Evolutionary conservation across 1,139 yeast genomes (phyloP).

Genomic region (Diutina sp.): DNA sequence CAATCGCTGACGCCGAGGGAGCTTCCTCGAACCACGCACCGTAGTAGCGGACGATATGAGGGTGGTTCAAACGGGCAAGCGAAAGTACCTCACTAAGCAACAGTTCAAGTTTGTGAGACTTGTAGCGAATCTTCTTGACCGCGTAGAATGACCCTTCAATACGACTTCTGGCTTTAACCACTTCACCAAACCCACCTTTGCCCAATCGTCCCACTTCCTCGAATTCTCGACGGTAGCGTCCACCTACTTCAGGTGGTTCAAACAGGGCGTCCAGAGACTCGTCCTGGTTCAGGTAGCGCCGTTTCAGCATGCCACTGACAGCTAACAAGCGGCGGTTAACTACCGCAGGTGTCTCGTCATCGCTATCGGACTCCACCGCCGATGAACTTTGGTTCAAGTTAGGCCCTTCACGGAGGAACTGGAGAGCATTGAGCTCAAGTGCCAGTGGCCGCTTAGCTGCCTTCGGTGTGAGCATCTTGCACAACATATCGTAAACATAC

Average conservation of each 20-base stretch:
- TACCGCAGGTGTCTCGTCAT: neutral
- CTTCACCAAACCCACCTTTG: slow-evolving; percentile 95
- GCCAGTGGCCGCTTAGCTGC: slow-evolving; percentile 71
- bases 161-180: slow-evolving; percentile 84
- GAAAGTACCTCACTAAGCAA: slow-evolving; percentile 85
- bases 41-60: slow-evolving; percentile 88
- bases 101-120: slow-evolving; percentile 65
- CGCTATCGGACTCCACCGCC: neutral
- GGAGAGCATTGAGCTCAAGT: slow-evolving; percentile 70
- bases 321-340: neutral
- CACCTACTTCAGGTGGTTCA: neutral
- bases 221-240: slow-evolving; percentile 49
- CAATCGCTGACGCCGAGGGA: slow-evolving; percentile 10
- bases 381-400: neutral
- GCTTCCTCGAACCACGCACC: slow-evolving; percentile 95
- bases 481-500: slow-evolving; percentile 49
- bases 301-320: neutral
- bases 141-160: slow-evolving; percentile 95
- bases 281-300: neutral
- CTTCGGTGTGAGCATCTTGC: slow-evolving; percentile 50
- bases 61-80: slow-evolving; percentile 84
- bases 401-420: slow-evolving; percentile 58
- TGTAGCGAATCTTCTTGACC: slow-evolving; percentile 78
- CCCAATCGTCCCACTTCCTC: slow-evolving; percentile 92
- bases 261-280: neutral